These are phyloP conservation scores for Bauhinia variegata DNA, from an alignment of 306 rosid species.

Conservation along the genomic window DNA sequence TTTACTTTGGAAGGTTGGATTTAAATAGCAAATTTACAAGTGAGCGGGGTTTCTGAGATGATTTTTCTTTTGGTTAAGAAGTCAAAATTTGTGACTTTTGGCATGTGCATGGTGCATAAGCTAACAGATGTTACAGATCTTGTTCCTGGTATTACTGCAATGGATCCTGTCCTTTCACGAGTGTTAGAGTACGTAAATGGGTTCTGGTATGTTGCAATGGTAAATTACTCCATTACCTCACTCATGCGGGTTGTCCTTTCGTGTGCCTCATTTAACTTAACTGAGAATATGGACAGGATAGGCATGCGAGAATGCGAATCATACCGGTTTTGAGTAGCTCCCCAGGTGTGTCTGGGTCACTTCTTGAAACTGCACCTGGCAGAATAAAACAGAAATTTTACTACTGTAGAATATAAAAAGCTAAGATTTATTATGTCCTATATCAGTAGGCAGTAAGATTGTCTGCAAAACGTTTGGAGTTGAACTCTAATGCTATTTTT, in stretches of 20 bases:
- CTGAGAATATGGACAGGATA: no score
- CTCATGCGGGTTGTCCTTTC: no score
- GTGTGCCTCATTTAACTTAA: no score
- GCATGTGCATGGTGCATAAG: constrained; percentile 47
- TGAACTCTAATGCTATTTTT: no score
- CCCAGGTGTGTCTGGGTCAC: no score
- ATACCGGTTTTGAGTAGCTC: no score
- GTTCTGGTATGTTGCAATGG: background rate
- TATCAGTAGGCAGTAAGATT: constrained; percentile 9
- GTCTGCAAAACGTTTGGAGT: background rate
- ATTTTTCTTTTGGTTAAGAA: background rate
- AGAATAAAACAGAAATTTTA: no score
- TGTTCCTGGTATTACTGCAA: constrained; percentile 3
- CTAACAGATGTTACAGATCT: constrained; percentile 19
- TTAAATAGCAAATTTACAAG: constrained; percentile 17
- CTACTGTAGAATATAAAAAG: no score
- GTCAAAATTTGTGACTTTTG: constrained; percentile 8
- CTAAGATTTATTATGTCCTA: no score
- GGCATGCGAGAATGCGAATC: no score
- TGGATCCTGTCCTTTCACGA: constrained; percentile 1
- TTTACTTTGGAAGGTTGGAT: constrained; percentile 3
- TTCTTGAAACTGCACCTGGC: no score
- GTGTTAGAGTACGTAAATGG: background rate
- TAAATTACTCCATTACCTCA: background rate
- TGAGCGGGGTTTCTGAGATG: no score